A percentile compares a stretch with the other conserved stretches of the same genome.
These are phyloP conservation scores for Asterella californica DNA, from an alignment of 225 moss, liverwort and hornwort species.

Conservation along the genomic window DNA sequence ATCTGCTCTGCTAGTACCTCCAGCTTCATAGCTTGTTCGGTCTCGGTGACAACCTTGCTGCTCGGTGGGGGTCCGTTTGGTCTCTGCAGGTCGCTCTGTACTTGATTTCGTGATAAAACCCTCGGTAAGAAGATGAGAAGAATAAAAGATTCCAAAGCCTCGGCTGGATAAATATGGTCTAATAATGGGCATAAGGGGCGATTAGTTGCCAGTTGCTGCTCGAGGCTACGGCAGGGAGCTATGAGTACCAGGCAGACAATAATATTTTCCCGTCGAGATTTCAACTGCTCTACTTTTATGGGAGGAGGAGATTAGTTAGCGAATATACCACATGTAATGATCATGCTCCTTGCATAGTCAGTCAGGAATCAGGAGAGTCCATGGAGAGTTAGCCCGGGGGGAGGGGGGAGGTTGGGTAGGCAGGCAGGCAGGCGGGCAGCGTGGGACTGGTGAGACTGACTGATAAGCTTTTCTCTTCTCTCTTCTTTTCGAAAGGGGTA, in stretches of 20 bases:
- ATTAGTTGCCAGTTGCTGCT: neutral
- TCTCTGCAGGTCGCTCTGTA: too few relatives aligned
- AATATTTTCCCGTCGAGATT: too few relatives aligned
- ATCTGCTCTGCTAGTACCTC: too few relatives aligned
- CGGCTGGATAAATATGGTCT: slow-evolving; percentile 1
- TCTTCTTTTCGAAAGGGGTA: neutral
- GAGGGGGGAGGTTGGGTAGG: neutral
- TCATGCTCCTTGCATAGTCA: neutral
- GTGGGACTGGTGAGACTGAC: neutral
- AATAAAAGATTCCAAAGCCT: neutral
- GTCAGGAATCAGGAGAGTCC: neutral
- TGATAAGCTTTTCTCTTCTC: neutral
- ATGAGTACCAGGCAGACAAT: too few relatives aligned
- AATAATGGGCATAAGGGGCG: neutral
- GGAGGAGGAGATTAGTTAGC: neutral
- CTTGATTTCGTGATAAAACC: too few relatives aligned
- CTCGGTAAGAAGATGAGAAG: too few relatives aligned
- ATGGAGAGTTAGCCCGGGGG: neutral
- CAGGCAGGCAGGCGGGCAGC: neutral
- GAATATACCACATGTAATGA: neutral
- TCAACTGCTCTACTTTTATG: too few relatives aligned
- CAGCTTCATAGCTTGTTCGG: too few relatives aligned
- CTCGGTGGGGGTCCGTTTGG: too few relatives aligned
- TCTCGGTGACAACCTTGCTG: too few relatives aligned
- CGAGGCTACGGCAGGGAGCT: neutral